Base-by-base conservation (phyloP, 1,284 basidiomycete genomes). In the Malassezia caprae region DNA sequence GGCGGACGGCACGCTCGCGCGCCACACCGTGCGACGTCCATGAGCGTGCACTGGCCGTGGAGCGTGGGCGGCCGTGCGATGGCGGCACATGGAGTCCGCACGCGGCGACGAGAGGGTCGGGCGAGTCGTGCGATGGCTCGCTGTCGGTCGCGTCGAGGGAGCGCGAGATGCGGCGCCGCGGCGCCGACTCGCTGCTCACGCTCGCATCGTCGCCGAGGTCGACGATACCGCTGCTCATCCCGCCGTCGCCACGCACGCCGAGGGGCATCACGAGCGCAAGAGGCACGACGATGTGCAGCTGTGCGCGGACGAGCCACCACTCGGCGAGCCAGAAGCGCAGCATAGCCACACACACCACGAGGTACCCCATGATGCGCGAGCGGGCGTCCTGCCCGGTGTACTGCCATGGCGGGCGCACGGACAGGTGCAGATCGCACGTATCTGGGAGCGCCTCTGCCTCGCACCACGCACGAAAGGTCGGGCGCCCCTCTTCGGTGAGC, bases 281-380 rank as follows among this genome's bases (percentile, higher is more conserved):
- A 0, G 55, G 55, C 28, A 57, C 17, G 4, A 32, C 43, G 23
- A 57, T 43, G 13, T 50, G 55, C 12, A 57, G 55, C 51, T 57
- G 49, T 4, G 55, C 46, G 8, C 50, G 49, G 4, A 52, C 26
- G n/a, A 57, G 49, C 55, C 55, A 57, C 55, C 55, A 57, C 28
- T 57, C 44, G 8, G 49, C 30, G 31, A 57, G 49, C 55, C 55
- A 57, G 28, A 52, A 45, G 8, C 55, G 55, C 13, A 57, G 6
- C n/a, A 17, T 30, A 2, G 55, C 55, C 6, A 42, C 13, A 17
- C 21, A n/a, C 19, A 57, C 45, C 12, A 57, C 39, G 15, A 42
- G 11, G 35, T 48, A 52, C 15, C 55, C 55, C 4, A 43, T 4
- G 8, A 49, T 31, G 15, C 46, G 43, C 19, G 13, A 34, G 3